Conservation (phyloP, 2,329 filamentous ascomycete species). For the Colletotrichum lentis region DNA sequence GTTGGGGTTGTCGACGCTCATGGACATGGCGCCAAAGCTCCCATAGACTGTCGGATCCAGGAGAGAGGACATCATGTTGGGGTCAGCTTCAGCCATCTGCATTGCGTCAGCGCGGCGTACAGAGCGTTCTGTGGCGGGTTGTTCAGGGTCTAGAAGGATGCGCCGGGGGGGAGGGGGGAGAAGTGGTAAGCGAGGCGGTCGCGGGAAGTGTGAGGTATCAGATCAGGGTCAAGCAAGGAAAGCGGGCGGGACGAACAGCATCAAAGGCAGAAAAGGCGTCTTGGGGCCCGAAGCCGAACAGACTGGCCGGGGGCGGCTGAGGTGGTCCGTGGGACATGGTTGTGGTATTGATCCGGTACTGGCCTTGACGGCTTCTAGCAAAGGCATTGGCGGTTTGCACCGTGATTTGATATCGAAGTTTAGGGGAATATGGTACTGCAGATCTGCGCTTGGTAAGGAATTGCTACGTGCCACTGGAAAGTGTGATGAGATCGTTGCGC, state of each 20-base stretch:
- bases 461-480: constrained; percentile 21
- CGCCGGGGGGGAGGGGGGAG: constrained; percentile 17
- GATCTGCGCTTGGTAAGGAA: not conserved
- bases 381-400: constrained; percentile 32
- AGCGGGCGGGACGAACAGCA: constrained; percentile 35
- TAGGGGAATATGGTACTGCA: constrained; percentile 8
- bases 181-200: constrained; percentile 20
- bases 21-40: constrained; percentile 51
- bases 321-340: constrained; percentile 50
- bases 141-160: constrained; percentile 11
- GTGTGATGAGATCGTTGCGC: constrained; percentile 9
- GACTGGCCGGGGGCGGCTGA: constrained; percentile 47
- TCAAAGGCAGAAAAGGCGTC: constrained; percentile 39
- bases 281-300: constrained; percentile 49
- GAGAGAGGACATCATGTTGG: constrained; percentile 56
- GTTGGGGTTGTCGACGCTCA: constrained; percentile 51
- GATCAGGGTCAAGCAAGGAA: constrained; percentile 8
- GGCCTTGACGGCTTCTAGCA: constrained; percentile 31
- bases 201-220: constrained; percentile 12
- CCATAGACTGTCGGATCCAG: constrained; percentile 52
- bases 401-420: constrained; percentile 6
- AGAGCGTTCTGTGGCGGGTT: constrained; percentile 16
- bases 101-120: constrained; percentile 34
- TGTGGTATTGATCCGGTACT: constrained; percentile 37
- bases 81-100: constrained; percentile 42